Evolutionary conservation across 768 basidiomycete species (phyloP).

Genomic region (Termitomyces sp.): DNA sequence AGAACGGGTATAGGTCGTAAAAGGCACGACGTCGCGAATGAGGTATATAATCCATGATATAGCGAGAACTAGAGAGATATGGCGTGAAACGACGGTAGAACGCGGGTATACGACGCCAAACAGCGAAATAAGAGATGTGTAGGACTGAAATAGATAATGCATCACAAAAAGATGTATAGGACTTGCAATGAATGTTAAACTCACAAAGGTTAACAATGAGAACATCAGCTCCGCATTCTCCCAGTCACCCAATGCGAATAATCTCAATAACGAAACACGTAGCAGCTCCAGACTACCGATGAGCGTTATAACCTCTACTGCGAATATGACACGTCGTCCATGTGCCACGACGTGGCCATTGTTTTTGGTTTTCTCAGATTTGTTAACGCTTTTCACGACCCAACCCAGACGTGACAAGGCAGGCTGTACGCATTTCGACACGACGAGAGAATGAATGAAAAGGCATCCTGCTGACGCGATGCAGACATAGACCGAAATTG

Average conservation of each 20-base stretch:
- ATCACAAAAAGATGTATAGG: background rate
- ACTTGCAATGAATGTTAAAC: background rate
- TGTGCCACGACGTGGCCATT: slow-evolving; percentile 7
- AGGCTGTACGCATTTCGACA: background rate
- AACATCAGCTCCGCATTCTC: background rate
- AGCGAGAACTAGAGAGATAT: slow-evolving; percentile 2
- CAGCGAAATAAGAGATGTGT: slow-evolving; percentile 6
- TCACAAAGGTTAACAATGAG: slow-evolving; percentile 3
- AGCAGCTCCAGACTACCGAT: slow-evolving; percentile 10
- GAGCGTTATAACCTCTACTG: slow-evolving; percentile 6
- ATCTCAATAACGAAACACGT: slow-evolving; percentile 5
- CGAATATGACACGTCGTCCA: slow-evolving; percentile 11
- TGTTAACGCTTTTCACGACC: background rate
- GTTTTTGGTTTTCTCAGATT: background rate
- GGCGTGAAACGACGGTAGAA: slow-evolving; percentile 2
- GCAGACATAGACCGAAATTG: slow-evolving; percentile 9
- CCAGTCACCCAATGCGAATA: background rate
- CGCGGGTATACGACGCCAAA: background rate
- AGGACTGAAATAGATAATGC: background rate
- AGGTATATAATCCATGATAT: slow-evolving; percentile 30
- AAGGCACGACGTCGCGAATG: slow-evolving; percentile 54
- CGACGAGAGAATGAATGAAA: background rate
- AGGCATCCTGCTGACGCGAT: slow-evolving; percentile 1
- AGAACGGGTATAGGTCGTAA: slow-evolving; percentile 44
- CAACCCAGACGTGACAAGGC: no score